Evolutionary conservation across 345 rosid genomes (phyloP), one percentile per base, ranked within the genome.

Genomic region (Xanthoceras sorbifolium): DNA sequence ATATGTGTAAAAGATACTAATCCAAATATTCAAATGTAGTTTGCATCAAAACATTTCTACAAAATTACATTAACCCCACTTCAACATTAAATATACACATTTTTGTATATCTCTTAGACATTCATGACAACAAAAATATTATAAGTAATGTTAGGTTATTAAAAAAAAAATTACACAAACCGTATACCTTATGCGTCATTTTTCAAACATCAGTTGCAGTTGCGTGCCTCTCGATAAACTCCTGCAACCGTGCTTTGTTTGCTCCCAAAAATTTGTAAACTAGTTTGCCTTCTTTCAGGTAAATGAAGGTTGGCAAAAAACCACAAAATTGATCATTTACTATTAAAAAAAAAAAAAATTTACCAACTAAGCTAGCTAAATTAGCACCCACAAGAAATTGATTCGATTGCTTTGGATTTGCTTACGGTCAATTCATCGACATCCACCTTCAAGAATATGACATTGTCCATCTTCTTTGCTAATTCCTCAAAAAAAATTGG

Each of bases 381-480:
- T 36, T 36, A 5, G 8, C 8, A 36, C 40, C 40, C 40, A n/a
- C n/a, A n/a, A 36, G 40, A 36, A 70, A 52, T n/a, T 22, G 12
- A 20, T 18, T 9, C 6, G 7, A 34, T 22, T 23, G 31, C 11
- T 4, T 72, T n/a, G 42, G 31, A 54, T 38, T 75, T 63, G 26
- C 15, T 73, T 42, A 90, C 94, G 83, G 71, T 78, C 80, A 91
- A 73, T 79, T 91, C 93, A 71, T 89, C 94, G 4, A 91, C 90
- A 71, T 91, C 98, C 42, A 91, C 97, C 87, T 91, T 91, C 81
- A 93, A 82, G 90, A 90, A 89, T 64, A 74, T 80, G 60, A 85
- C 90, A 54, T 76, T 22, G 0, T 91, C 82, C 74, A 83, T 61
- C 83, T 83, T 88, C 86, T 78, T 91, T 9, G 97, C 94, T 23